A percentile compares a stretch with the other conserved stretches of the same genome.
Evolutionary conservation across 2,329 filamentous ascomycete genomes (phyloP).

Genomic region (Ascochyta lentis): DNA sequence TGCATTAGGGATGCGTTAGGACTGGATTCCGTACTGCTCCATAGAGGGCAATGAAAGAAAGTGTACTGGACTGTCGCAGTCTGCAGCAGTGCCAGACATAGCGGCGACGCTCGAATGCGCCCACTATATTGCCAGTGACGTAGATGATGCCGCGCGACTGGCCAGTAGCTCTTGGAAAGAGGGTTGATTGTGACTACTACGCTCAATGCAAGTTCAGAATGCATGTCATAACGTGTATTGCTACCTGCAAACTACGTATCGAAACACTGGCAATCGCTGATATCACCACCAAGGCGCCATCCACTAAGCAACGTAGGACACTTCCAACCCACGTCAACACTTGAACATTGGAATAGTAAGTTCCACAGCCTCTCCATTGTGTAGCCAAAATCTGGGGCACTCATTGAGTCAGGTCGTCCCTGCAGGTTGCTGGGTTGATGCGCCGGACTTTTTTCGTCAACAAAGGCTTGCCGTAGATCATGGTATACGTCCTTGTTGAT

Average conservation of each 20-base stretch:
- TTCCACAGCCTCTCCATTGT: conserved; percentile 42
- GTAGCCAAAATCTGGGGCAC: conserved; percentile 36
- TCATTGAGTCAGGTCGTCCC: conserved; percentile 34
- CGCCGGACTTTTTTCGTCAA: conserved; percentile 38
- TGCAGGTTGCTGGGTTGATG: conserved; percentile 32
- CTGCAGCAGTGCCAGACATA: too few species aligned
- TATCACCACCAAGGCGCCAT: conserved; percentile 30
- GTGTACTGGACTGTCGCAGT: too few species aligned
- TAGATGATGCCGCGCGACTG: too few species aligned
- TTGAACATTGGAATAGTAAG: conserved; percentile 38
- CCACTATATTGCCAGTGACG: too few species aligned
- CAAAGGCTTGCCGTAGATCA: conserved; percentile 34
- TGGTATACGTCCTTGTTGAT: conserved; percentile 46
- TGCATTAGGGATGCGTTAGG: too few species aligned
- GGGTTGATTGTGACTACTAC: too few species aligned
- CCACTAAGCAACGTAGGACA: conserved; percentile 38
- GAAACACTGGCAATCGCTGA: conserved; percentile 40
- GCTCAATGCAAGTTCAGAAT: too few species aligned
- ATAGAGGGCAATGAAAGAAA: too few species aligned
- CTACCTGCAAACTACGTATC: conserved; percentile 13
- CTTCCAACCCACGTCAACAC: conserved; percentile 36
- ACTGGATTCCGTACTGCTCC: too few species aligned
- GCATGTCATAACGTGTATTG: too few species aligned
- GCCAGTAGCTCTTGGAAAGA: too few species aligned
- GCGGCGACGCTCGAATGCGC: too few species aligned